A percentile compares a stretch with the other conserved stretches of the same genome.
phyloP scores from a whole-genome alignment of 1,284 basidiomycete species.

The Wallemia hederae region DNA sequence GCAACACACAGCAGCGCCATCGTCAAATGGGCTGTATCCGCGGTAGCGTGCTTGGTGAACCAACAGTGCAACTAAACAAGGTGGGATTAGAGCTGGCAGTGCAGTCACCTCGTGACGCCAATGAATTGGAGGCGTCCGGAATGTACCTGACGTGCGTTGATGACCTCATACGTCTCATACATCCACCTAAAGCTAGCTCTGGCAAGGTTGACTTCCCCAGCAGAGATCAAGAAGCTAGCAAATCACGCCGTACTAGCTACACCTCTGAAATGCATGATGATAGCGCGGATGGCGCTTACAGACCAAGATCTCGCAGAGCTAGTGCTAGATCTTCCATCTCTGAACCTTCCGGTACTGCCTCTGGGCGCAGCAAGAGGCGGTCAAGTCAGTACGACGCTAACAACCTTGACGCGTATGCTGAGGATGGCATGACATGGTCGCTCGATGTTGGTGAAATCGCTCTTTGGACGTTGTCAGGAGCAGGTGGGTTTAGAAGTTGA shows the following conservation, averaged over 20 bases:
- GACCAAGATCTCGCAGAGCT: background rate
- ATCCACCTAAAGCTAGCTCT: background rate
- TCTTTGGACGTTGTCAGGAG: background rate
- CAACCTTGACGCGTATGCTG: background rate
- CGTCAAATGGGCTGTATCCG: slow-evolving; percentile 24
- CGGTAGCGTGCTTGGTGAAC: slow-evolving; percentile 69
- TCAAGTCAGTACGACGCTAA: background rate
- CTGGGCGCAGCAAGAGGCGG: background rate
- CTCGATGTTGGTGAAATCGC: background rate
- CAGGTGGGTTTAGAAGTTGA: background rate
- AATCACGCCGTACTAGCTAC: background rate
- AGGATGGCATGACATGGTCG: background rate
- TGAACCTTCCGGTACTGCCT: background rate
- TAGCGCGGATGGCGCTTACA: background rate
- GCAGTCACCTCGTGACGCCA: slow-evolving; percentile 35
- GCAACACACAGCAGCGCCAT: slow-evolving; percentile 5
- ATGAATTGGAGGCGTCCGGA: slow-evolving; percentile 39
- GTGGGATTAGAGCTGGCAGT: slow-evolving; percentile 56
- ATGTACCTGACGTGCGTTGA: slow-evolving; percentile 61
- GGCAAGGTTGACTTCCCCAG: background rate
- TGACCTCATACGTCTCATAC: slow-evolving; percentile 29
- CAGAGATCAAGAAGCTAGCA: background rate
- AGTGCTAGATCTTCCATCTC: background rate
- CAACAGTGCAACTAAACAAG: slow-evolving; percentile 83
- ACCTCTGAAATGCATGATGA: background rate